Evolutionary conservation across 345 rosid species (phyloP).

Genomic region (Hirschfeldia incana): DNA sequence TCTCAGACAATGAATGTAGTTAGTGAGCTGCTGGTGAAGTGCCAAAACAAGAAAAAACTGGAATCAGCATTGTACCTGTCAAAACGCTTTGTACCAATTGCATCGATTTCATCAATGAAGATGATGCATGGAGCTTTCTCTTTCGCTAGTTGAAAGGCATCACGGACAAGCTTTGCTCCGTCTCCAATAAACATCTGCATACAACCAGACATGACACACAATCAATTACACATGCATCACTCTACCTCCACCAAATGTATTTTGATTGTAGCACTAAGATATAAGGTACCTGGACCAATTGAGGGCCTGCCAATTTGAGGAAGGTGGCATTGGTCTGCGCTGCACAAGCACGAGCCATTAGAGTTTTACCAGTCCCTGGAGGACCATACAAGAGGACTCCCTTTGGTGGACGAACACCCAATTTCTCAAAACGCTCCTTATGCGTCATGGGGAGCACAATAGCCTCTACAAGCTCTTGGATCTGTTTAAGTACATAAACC

Average conservation of each 20-base stretch:
- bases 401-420: conserved; percentile 97
- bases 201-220: conserved; percentile 2
- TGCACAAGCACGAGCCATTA: conserved; percentile 99
- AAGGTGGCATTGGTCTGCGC: conserved; percentile 99
- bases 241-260: neutral
- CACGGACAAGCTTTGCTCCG: conserved; percentile 99
- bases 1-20: conserved; percentile 20
- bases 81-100: conserved; percentile 96
- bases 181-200: conserved; percentile 98
- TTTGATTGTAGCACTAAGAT: neutral
- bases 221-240: neutral
- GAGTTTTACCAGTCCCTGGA: conserved; percentile 98
- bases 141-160: conserved; percentile 98
- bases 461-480: conserved; percentile 99
- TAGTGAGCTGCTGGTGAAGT: neutral
- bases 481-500: conserved; percentile 47
- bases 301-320: conserved; percentile 97
- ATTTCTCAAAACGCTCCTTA: conserved; percentile 84
- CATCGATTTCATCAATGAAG: conserved; percentile 98
- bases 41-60: neutral
- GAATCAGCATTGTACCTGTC: conserved; percentile 63
- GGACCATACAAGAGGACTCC: conserved; percentile 98
- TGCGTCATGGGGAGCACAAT: conserved; percentile 99
- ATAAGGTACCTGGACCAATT: conserved; percentile 77
- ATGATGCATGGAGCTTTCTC: conserved; percentile 99